Evolutionary conservation across 2,329 filamentous ascomycete species (phyloP).

Genomic region (Fusarium falciforme): DNA sequence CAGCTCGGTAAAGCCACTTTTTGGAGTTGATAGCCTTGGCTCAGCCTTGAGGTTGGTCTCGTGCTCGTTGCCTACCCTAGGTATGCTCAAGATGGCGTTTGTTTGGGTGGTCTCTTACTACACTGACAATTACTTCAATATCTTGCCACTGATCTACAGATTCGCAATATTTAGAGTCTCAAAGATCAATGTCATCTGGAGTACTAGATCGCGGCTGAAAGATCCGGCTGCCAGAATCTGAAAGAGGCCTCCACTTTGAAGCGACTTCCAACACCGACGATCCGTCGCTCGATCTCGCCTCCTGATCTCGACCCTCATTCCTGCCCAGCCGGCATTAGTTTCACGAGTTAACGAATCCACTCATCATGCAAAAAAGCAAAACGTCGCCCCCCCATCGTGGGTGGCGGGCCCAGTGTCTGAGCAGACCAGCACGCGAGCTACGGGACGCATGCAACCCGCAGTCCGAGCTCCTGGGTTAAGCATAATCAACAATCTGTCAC

Average conservation of each 20-base stretch:
- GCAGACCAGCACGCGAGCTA: background rate
- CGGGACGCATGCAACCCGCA: background rate
- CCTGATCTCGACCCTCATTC: background rate
- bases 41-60: background rate
- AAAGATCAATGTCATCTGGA: background rate
- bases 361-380: background rate
- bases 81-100: background rate
- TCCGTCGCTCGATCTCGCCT: conserved; percentile 2
- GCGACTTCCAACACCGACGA: background rate
- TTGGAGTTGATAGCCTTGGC: background rate
- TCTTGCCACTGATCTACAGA: background rate
- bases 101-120: background rate
- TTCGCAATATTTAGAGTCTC: background rate
- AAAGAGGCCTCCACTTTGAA: background rate
- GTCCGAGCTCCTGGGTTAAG: background rate
- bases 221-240: background rate
- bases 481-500: background rate
- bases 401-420: background rate
- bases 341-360: background rate
- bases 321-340: background rate
- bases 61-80: background rate
- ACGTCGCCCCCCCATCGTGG: background rate
- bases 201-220: background rate
- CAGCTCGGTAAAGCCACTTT: background rate
- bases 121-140: background rate